A percentile compares a stretch with the other conserved stretches of the same genome.
Evolutionary conservation across 1,284 basidiomycete genomes (phyloP).

Genomic region (Melanopsichium pennsylvanicum): DNA sequence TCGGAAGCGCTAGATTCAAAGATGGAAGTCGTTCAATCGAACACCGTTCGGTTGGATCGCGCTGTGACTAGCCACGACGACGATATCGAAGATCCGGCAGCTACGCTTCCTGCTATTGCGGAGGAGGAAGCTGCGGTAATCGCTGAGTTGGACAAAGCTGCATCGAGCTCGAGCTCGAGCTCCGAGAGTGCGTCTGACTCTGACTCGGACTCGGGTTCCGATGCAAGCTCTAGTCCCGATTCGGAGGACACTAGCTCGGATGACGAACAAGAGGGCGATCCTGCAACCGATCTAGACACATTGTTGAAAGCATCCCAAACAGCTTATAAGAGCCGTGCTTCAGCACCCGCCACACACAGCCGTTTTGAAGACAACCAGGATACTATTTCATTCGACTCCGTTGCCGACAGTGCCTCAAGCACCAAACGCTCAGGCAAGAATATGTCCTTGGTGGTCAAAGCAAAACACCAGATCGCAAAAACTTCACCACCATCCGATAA

Average conservation of each 20-base stretch:
- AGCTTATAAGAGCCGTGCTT: constrained; percentile 29
- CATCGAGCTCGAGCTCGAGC: constrained; percentile 9
- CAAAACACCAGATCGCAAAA: constrained; percentile 31
- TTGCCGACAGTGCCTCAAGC: background rate
- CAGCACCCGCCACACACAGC: constrained; percentile 2
- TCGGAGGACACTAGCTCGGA: constrained; percentile 29
- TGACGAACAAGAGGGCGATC: constrained; percentile 14
- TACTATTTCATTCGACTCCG: constrained; percentile 36
- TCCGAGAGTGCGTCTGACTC: constrained; percentile 12
- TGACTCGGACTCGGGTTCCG: constrained; percentile 6
- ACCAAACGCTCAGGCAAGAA: constrained; percentile 23
- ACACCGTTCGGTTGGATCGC: background rate
- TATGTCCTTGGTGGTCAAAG: constrained; percentile 36
- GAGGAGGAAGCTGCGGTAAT: constrained; percentile 8
- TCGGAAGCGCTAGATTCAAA: constrained; percentile 8
- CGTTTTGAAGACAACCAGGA: constrained; percentile 46
- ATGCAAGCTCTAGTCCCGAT: constrained; percentile 1
- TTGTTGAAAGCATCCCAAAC: constrained; percentile 43
- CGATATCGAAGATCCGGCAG: constrained; percentile 2
- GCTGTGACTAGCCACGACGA: background rate
- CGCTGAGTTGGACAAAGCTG: background rate
- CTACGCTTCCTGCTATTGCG: constrained; percentile 9
- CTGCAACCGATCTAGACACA: constrained; percentile 21
- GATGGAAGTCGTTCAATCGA: constrained; percentile 3
- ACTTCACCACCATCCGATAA: constrained; percentile 3